phyloP scores from a whole-genome alignment of 2,329 filamentous ascomycete genomes.

The Cyclaneusma minus region DNA sequence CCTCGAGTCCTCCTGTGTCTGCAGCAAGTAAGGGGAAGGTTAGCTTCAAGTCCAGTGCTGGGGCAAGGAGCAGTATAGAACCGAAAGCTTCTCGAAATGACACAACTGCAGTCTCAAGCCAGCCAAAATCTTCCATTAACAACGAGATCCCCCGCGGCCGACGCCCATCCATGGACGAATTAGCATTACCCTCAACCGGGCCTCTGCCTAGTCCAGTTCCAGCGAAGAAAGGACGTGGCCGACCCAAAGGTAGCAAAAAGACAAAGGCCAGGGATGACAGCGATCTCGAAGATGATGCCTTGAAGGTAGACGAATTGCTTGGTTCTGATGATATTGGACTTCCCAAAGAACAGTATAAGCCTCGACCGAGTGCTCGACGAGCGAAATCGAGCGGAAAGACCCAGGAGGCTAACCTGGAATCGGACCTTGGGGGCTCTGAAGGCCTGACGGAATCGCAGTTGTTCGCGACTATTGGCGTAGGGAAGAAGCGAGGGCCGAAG shows the following conservation, averaged over 20 bases:
- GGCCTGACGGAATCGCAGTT: no score
- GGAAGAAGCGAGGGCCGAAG: no score
- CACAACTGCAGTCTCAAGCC: no score
- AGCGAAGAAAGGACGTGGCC: background rate
- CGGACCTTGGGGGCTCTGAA: no score
- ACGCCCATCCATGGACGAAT: slow-evolving; percentile 3
- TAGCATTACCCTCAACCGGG: slow-evolving; percentile 1
- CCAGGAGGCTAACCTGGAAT: no score
- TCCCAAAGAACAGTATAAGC: slow-evolving; percentile 4
- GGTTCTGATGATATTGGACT: slow-evolving; percentile 3
- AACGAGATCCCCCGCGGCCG: background rate
- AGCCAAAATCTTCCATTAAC: background rate
- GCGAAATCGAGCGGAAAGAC: no score
- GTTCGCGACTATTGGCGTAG: no score
- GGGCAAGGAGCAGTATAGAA: no score
- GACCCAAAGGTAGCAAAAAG: background rate
- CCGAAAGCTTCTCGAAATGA: no score
- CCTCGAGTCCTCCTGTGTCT: background rate
- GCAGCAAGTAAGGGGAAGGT: slow-evolving; percentile 1
- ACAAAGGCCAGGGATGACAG: background rate
- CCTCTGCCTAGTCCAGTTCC: background rate
- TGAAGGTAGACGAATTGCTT: slow-evolving; percentile 1
- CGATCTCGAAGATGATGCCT: background rate
- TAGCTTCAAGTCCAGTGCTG: slow-evolving; percentile 1
- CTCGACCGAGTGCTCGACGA: slow-evolving; percentile 4